phyloP scores from a whole-genome alignment of 1,139 yeast genomes.

The Spathaspora sp. region DNA sequence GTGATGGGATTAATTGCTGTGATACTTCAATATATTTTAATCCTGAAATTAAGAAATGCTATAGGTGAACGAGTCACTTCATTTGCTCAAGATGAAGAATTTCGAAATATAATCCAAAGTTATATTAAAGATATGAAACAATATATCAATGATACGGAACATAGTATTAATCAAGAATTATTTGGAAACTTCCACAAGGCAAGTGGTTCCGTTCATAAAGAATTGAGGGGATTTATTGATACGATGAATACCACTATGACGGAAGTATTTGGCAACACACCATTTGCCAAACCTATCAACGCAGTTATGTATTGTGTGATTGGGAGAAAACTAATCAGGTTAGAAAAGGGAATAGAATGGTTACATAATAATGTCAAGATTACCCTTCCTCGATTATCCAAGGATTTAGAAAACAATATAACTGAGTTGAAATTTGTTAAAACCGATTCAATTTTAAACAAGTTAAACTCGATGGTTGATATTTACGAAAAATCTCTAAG shows the following conservation, averaged over 20 bases:
- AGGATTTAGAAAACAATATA: constrained; percentile 9
- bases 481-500: constrained; percentile 35
- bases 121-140: constrained; percentile 25
- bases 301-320: constrained; percentile 76
- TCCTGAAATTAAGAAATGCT: constrained; percentile 15
- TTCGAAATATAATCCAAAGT: constrained; percentile 8
- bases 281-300: constrained; percentile 60
- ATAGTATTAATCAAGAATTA: constrained; percentile 55
- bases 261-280: constrained; percentile 63
- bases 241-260: constrained; percentile 29
- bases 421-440: constrained; percentile 9
- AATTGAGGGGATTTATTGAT: constrained; percentile 42
- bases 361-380: constrained; percentile 62
- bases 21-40: constrained; percentile 45
- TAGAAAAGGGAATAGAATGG: constrained; percentile 81
- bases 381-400: constrained; percentile 45
- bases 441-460: constrained; percentile 6
- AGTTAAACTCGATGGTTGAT: constrained; percentile 21
- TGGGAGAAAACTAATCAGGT: constrained; percentile 63
- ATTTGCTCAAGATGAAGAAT: not conserved
- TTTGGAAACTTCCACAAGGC: constrained; percentile 67
- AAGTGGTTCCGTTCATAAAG: constrained; percentile 44
- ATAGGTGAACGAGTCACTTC: not conserved
- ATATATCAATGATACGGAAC: constrained; percentile 29
- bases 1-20: constrained; percentile 49